These are phyloP conservation scores for Posidonia oceanica DNA, from an alignment of 116 monocot genomes.

Conservation along the genomic window DNA sequence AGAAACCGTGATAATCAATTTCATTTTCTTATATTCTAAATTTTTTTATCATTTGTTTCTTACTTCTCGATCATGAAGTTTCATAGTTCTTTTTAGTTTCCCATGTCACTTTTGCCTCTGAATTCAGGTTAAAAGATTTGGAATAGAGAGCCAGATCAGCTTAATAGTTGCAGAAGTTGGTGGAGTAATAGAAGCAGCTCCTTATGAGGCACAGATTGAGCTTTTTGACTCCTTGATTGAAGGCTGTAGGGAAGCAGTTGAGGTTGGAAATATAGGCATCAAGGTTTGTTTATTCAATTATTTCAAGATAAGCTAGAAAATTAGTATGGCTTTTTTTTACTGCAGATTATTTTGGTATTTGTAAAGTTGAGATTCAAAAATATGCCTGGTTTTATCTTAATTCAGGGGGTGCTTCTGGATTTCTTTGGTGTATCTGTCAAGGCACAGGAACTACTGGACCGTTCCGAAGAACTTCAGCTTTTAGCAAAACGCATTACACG, in stretches of 20 bases:
- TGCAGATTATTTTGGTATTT: neutral
- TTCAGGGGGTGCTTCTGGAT: slow-evolving; percentile 80
- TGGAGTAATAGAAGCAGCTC: slow-evolving; percentile 56
- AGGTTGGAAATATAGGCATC: slow-evolving; percentile 47
- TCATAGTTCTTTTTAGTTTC: neutral
- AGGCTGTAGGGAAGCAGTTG: slow-evolving; percentile 77
- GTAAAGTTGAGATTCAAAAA: neutral
- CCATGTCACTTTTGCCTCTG: neutral
- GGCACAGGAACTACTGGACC: slow-evolving; percentile 73
- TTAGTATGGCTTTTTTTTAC: neutral
- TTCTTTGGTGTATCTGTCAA: slow-evolving; percentile 96
- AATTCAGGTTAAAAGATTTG: slow-evolving; percentile 87
- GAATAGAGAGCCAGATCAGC: slow-evolving; percentile 53
- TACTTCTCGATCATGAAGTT: too few species aligned
- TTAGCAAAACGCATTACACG: slow-evolving; percentile 77
- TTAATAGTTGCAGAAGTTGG: slow-evolving; percentile 87
- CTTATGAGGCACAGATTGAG: slow-evolving; percentile 57
- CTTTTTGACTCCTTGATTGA: slow-evolving; percentile 72
- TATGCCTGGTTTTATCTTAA: slow-evolving; percentile 2
- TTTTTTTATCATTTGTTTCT: neutral
- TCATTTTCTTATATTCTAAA: neutral
- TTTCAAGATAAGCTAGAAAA: neutral
- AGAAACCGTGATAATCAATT: too few species aligned
- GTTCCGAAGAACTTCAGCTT: slow-evolving; percentile 79
- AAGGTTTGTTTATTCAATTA: slow-evolving; percentile 40